A percentile compares a stretch with the other conserved stretches of the same genome.
Evolutionary conservation across 2,329 filamentous ascomycete genomes (phyloP).

Genomic region (Dothideomycetes sp.): DNA sequence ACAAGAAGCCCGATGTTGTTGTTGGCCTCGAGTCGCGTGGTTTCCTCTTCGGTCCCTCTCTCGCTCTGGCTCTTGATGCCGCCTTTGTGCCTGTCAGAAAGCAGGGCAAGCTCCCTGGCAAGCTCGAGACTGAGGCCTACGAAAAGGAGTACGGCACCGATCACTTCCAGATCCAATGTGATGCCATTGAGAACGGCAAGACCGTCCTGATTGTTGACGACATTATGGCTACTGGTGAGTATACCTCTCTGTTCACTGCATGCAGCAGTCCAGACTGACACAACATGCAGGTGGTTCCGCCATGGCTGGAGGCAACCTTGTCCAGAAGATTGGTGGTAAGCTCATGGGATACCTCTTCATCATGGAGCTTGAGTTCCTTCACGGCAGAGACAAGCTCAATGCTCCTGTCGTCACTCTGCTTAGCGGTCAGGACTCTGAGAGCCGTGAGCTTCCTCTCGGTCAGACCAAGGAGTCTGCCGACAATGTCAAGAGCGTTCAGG

Average conservation of each 20-base stretch:
- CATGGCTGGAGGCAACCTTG: constrained; percentile 74
- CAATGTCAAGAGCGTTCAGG: constrained; percentile 18
- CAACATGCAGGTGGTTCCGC: constrained; percentile 69
- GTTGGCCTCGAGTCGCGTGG: constrained; percentile 90
- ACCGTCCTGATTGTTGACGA: constrained; percentile 92
- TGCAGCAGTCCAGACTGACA: constrained; percentile 7
- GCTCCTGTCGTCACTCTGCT: constrained; percentile 78
- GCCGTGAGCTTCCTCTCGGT: constrained; percentile 16
- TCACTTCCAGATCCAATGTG: constrained; percentile 90
- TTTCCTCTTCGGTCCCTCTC: constrained; percentile 85
- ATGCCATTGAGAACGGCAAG: constrained; percentile 74
- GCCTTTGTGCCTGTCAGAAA: constrained; percentile 91
- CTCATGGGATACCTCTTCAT: constrained; percentile 89
- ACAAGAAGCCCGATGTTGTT: constrained; percentile 61
- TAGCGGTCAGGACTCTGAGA: constrained; percentile 44
- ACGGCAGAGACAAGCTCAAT: constrained; percentile 81
- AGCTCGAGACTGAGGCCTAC: constrained; percentile 70
- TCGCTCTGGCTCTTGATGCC: constrained; percentile 74
- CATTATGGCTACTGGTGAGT: constrained; percentile 98
- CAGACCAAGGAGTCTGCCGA: constrained; percentile 19
- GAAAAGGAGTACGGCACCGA: constrained; percentile 95
- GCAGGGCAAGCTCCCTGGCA: constrained; percentile 88
- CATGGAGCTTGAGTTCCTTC: constrained; percentile 87
- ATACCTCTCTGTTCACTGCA: constrained; percentile 31
- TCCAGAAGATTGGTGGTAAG: constrained; percentile 75